These are phyloP conservation scores for Xylaria sp. DNA, from an alignment of 2,329 filamentous ascomycete species.

Conservation along the genomic window DNA sequence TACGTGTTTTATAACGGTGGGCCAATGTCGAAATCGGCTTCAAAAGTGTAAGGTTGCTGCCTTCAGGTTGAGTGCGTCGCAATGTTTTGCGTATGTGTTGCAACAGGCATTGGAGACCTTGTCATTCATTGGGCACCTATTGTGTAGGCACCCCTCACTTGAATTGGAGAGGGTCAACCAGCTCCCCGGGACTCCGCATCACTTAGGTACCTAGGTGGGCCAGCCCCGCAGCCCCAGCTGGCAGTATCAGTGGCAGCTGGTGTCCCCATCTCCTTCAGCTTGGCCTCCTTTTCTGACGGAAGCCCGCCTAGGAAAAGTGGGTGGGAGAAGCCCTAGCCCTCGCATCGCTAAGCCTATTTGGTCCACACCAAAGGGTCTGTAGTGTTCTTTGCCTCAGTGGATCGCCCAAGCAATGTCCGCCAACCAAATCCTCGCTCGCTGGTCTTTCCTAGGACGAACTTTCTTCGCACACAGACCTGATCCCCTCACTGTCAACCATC, in stretches of 20 bases:
- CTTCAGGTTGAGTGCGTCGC: conserved; percentile 2
- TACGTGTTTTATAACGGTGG: not conserved
- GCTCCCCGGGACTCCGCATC: not conserved
- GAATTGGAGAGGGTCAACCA: not conserved
- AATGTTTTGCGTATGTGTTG: conserved; percentile 11
- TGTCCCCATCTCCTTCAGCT: not conserved
- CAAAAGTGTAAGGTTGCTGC: conserved; percentile 4
- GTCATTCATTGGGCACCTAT: not conserved
- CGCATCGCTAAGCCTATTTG: conserved; percentile 35
- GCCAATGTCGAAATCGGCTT: not conserved
- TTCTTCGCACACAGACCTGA: conserved; percentile 55
- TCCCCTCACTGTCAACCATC: conserved; percentile 47
- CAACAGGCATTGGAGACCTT: not conserved
- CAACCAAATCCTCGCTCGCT: conserved; percentile 36
- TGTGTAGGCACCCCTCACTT: conserved; percentile 13
- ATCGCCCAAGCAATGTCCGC: conserved; percentile 17
- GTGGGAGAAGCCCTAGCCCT: conserved; percentile 42
- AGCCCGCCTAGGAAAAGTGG: conserved; percentile 15
- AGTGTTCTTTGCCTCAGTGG: conserved; percentile 31
- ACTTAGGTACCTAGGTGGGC: too few species aligned
- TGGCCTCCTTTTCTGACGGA: not conserved
- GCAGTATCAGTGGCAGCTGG: conserved; percentile 9
- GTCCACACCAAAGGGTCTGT: conserved; percentile 28
- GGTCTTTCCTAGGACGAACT: conserved; percentile 45
- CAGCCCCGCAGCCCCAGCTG: conserved; percentile 17